Conservation (phyloP, 192 early-diverging fungal genomes). For the Coemansia sp. region DNA sequence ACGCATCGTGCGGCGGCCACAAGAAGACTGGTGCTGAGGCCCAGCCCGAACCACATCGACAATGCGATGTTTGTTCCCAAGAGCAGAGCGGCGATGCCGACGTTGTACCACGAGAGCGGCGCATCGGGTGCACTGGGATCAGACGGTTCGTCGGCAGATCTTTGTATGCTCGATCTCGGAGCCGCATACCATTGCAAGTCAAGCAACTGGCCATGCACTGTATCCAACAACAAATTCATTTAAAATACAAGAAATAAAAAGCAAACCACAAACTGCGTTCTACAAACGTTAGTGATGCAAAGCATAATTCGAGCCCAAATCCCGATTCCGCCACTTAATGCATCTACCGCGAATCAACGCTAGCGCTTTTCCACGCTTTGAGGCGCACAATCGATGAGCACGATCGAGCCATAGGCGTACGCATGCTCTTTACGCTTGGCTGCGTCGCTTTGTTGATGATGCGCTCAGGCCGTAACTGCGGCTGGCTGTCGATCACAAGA, state of each 20-base stretch:
- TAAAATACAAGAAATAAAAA: neutral
- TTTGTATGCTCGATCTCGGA: neutral
- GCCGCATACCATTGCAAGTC: slow-evolving; percentile 34
- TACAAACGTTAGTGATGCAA: neutral
- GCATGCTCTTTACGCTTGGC: neutral
- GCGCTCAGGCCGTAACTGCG: slow-evolving; percentile 34
- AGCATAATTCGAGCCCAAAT: neutral
- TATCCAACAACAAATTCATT: neutral
- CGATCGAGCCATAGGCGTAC: slow-evolving; percentile 7
- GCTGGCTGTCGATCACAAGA: slow-evolving; percentile 37
- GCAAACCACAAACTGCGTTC: too few relatives aligned
- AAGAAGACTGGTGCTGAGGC: slow-evolving; percentile 64
- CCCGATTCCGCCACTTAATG: neutral
- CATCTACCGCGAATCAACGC: neutral
- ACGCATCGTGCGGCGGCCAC: slow-evolving; percentile 71
- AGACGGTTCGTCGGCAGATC: neutral
- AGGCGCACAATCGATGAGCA: slow-evolving; percentile 24
- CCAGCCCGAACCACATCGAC: slow-evolving; percentile 64
- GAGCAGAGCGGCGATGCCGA: slow-evolving; percentile 65
- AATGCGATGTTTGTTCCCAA: slow-evolving; percentile 61
- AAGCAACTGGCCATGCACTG: slow-evolving; percentile 12
- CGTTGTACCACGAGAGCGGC: slow-evolving; percentile 53
- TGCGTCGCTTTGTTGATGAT: slow-evolving; percentile 5
- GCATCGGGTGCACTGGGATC: slow-evolving; percentile 33
- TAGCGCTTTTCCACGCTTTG: slow-evolving; percentile 24